Evolutionary conservation across 768 basidiomycete species (phyloP).

Genomic region (Russula sp.): DNA sequence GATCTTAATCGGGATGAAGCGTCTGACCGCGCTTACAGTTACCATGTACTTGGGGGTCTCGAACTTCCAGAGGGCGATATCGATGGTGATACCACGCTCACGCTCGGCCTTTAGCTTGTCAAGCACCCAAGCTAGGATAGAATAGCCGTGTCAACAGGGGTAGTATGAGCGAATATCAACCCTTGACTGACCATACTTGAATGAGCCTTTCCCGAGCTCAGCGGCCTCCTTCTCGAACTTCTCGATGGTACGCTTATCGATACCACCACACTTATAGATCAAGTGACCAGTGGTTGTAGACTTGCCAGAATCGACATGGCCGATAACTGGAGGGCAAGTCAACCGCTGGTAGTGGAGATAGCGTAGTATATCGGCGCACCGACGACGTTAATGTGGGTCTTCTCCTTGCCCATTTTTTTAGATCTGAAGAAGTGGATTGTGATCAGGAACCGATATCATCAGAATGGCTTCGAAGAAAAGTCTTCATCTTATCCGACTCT

Average conservation of each 20-base stretch:
- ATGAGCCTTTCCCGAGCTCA: conserved; percentile 99
- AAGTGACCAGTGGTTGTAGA: conserved; percentile 99
- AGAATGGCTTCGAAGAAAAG: background rate
- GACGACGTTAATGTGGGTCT: conserved; percentile 95
- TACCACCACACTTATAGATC: conserved; percentile 99
- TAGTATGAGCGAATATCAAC: conserved; percentile 3
- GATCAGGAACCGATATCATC: conserved; percentile 9
- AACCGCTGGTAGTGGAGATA: conserved; percentile 24
- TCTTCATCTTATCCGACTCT: conserved; percentile 19
- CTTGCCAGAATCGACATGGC: conserved; percentile 99
- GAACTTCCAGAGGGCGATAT: conserved; percentile 99
- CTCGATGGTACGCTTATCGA: conserved; percentile 99
- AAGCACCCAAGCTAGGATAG: conserved; percentile 86
- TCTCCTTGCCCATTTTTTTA: conserved; percentile 93
- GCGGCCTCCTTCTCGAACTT: conserved; percentile 99
- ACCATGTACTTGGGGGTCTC: conserved; percentile 97
- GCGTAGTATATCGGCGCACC: conserved; percentile 45
- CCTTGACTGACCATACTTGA: conserved; percentile 77
- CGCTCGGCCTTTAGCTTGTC: conserved; percentile 99
- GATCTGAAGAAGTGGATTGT: conserved; percentile 33
- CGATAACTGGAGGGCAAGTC: conserved; percentile 63
- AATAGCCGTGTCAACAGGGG: conserved; percentile 25
- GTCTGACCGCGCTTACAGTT: conserved; percentile 49
- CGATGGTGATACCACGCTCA: conserved; percentile 99
- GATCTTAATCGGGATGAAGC: conserved; percentile 11